Percentiles rank a stretch among this genome's conserved stretches.
Conservation (phyloP, 2,329 filamentous ascomycete species). For the Aspergillus alliaceus region DNA sequence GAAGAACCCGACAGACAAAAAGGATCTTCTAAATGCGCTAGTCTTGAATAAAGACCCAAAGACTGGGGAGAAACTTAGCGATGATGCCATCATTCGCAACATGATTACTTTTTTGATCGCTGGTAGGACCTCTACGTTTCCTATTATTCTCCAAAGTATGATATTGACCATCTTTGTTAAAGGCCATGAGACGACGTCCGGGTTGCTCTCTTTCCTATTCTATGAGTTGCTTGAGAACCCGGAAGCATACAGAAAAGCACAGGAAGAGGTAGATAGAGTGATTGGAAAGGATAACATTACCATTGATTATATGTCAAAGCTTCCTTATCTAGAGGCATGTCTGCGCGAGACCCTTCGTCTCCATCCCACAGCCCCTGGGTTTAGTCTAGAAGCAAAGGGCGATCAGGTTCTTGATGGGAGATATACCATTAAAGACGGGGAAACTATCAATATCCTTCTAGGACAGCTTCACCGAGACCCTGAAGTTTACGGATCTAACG, state of each 20-base stretch:
- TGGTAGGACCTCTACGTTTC: slow-evolving; percentile 31
- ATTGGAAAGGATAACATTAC: slow-evolving; percentile 47
- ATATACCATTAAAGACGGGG: slow-evolving; percentile 57
- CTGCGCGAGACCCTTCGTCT: slow-evolving; percentile 66
- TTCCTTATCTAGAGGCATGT: slow-evolving; percentile 44
- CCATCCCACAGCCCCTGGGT: slow-evolving; percentile 51
- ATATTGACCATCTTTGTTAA: neutral
- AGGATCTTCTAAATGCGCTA: slow-evolving; percentile 71
- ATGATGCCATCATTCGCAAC: slow-evolving; percentile 65
- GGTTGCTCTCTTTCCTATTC: slow-evolving; percentile 65
- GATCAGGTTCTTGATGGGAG: slow-evolving; percentile 49
- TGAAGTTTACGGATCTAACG: slow-evolving; percentile 63
- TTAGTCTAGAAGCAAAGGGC: slow-evolving; percentile 8
- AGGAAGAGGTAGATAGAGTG: slow-evolving; percentile 67
- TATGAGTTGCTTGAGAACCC: slow-evolving; percentile 65
- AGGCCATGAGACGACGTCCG: slow-evolving; percentile 71
- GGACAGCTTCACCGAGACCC: slow-evolving; percentile 61
- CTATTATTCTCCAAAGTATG: slow-evolving; percentile 35
- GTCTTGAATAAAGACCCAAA: slow-evolving; percentile 65
- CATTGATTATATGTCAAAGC: slow-evolving; percentile 59
- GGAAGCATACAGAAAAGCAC: slow-evolving; percentile 59
- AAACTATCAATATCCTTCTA: slow-evolving; percentile 53
- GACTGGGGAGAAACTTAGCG: slow-evolving; percentile 64
- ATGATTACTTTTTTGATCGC: slow-evolving; percentile 72
- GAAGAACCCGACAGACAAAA: slow-evolving; percentile 55